Evolutionary conservation across 495 filamentous ascomycete species (phyloP).

Genomic region (Hyaloscypha finlandica): DNA sequence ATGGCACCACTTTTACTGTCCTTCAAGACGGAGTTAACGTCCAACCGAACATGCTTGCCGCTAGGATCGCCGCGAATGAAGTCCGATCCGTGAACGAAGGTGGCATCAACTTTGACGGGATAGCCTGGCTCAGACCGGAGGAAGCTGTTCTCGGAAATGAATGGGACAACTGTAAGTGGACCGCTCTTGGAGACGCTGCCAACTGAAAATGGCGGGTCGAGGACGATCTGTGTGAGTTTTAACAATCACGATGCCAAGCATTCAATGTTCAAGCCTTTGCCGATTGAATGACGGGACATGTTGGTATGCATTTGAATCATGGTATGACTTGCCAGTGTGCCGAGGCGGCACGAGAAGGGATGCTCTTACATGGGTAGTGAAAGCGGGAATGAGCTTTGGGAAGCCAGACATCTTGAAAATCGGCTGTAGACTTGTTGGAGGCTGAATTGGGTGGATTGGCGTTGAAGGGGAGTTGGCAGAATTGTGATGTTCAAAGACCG

Average conservation of each 20-base stretch:
- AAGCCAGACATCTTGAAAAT: slow-evolving; percentile 40
- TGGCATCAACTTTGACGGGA: slow-evolving; percentile 46
- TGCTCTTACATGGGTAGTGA: slow-evolving; percentile 40
- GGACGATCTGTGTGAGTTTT: slow-evolving; percentile 33
- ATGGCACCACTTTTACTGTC: slow-evolving; percentile 38
- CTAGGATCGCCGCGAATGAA: slow-evolving; percentile 40
- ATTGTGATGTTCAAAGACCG: neutral
- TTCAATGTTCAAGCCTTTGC: too few species aligned
- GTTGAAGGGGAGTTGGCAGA: neutral
- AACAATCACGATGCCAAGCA: neutral
- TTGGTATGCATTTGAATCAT: neutral
- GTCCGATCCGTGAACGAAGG: slow-evolving; percentile 37
- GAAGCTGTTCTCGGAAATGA: slow-evolving; percentile 35
- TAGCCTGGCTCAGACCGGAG: slow-evolving; percentile 37
- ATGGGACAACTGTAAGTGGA: slow-evolving; percentile 34
- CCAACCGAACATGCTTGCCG: slow-evolving; percentile 49
- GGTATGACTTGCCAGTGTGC: neutral
- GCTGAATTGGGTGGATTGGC: neutral
- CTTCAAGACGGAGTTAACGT: slow-evolving; percentile 51
- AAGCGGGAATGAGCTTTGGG: slow-evolving; percentile 48
- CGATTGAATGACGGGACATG: neutral
- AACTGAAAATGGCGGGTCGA: slow-evolving; percentile 33
- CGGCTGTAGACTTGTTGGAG: neutral
- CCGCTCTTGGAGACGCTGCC: slow-evolving; percentile 32
- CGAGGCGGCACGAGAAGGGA: neutral